These are phyloP conservation scores for Venturia nashicola DNA, from an alignment of 2,329 filamentous ascomycete species.

Conservation along the genomic window DNA sequence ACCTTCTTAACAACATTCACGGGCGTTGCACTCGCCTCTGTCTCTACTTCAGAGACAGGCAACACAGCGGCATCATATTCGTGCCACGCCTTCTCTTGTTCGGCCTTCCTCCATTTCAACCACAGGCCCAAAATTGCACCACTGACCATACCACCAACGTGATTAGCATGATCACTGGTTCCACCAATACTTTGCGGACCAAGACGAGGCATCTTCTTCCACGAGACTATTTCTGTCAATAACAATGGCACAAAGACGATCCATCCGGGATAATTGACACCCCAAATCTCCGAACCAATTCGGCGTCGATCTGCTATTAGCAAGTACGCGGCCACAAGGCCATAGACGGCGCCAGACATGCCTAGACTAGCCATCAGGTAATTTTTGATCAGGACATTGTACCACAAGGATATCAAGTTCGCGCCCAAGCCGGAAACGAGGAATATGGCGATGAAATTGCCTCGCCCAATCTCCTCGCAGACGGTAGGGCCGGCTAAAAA, in stretches of 20 bases:
- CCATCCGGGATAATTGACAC: background rate
- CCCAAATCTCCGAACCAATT: background rate
- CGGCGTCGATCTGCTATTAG: background rate
- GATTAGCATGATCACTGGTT: background rate
- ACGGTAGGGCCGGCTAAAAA: background rate
- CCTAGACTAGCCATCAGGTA: slow-evolving; percentile 45
- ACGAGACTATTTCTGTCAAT: background rate
- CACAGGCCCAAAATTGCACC: background rate
- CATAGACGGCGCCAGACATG: slow-evolving; percentile 53
- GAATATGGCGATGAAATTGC: slow-evolving; percentile 57
- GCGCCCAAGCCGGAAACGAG: slow-evolving; percentile 45
- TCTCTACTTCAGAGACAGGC: background rate
- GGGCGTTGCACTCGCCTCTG: background rate
- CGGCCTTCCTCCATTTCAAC: background rate
- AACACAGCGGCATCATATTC: background rate
- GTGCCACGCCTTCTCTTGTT: background rate
- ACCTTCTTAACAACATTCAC: background rate
- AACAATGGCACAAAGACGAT: background rate
- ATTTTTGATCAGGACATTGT: slow-evolving; percentile 29
- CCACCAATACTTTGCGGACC: background rate
- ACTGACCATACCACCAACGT: slow-evolving; percentile 1
- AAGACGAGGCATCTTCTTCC: background rate
- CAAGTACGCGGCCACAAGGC: slow-evolving; percentile 42
- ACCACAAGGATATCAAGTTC: slow-evolving; percentile 44
- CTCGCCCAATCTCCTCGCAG: slow-evolving; percentile 53